A percentile compares a stretch with the other conserved stretches of the same genome.
Conservation (phyloP, 2,329 filamentous ascomycete genomes). For the Kalmusia sp. region DNA sequence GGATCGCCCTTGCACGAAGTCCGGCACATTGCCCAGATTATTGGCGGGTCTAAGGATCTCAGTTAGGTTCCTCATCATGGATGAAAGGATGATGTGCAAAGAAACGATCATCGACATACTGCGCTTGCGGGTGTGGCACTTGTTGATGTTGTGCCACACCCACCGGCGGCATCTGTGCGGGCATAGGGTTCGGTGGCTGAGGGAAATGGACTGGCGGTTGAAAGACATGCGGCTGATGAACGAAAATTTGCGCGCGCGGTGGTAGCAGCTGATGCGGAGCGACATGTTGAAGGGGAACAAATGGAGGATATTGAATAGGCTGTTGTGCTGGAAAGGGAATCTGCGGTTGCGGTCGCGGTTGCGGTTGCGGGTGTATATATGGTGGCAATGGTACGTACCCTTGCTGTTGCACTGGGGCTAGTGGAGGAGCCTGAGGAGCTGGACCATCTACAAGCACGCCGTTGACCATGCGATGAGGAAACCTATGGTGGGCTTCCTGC, state of each 20-base stretch:
- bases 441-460: slow-evolving; percentile 15
- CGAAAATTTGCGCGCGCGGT: background rate
- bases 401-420: slow-evolving; percentile 2
- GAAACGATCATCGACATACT: background rate
- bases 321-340: background rate
- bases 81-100: background rate
- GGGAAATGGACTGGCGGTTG: background rate
- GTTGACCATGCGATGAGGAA: slow-evolving; percentile 31
- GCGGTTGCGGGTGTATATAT: too few species aligned
- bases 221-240: background rate
- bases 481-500: slow-evolving; percentile 18
- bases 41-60: background rate
- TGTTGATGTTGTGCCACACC: background rate
- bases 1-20: too few species aligned
- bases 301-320: background rate
- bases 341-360: too few species aligned
- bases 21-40: too few species aligned
- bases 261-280: too few species aligned
- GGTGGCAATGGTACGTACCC: slow-evolving; percentile 26
- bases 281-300: background rate
- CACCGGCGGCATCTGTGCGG: background rate
- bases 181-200: too few species aligned
- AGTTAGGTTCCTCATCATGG: too few species aligned
- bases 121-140: background rate
- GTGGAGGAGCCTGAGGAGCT: slow-evolving; percentile 1